A percentile compares a stretch with the other conserved stretches of the same genome.
These are phyloP conservation scores for Fagus crenata DNA, from an alignment of 306 rosid species.

Conservation along the genomic window DNA sequence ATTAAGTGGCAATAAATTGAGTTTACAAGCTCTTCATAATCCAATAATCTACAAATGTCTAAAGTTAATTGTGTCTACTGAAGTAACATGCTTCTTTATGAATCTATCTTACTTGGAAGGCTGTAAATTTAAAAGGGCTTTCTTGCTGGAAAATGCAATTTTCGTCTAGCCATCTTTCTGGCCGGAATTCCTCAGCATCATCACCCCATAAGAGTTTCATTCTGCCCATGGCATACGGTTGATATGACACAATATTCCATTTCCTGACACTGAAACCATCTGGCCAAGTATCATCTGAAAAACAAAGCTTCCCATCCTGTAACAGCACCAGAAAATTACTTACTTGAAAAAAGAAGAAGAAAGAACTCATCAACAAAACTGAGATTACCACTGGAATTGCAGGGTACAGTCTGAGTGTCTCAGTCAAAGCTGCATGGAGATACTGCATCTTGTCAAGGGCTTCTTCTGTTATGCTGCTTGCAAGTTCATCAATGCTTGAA, in stretches of 20 bases:
- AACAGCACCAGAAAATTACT: neutral
- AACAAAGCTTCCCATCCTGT: slow-evolving; percentile 70
- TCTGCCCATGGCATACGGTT: slow-evolving; percentile 86
- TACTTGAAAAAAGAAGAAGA: too few relatives aligned
- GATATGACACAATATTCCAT: slow-evolving; percentile 58
- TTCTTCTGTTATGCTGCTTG: slow-evolving; percentile 44
- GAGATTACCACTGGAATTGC: slow-evolving; percentile 83
- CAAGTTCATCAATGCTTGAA: slow-evolving; percentile 45
- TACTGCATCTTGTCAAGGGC: slow-evolving; percentile 64
- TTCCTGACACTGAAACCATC: slow-evolving; percentile 64
- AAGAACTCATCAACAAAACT: too few relatives aligned
- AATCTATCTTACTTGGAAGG: slow-evolving; percentile 63
- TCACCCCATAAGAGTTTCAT: slow-evolving; percentile 84
- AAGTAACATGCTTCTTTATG: slow-evolving; percentile 1
- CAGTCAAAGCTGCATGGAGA: slow-evolving; percentile 75
- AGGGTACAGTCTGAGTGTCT: slow-evolving; percentile 80
- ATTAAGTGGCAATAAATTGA: slow-evolving; percentile 13
- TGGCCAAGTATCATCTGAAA: slow-evolving; percentile 67
- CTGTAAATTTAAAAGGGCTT: slow-evolving; percentile 72
- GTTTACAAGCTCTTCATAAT: neutral
- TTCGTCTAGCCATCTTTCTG: slow-evolving; percentile 76
- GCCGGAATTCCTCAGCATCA: slow-evolving; percentile 67
- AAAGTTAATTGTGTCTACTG: neutral
- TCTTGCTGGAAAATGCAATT: slow-evolving; percentile 54
- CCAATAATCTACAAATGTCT: neutral